Conservation (phyloP, 345 rosid species). For the Passiflora organensis region DNA sequence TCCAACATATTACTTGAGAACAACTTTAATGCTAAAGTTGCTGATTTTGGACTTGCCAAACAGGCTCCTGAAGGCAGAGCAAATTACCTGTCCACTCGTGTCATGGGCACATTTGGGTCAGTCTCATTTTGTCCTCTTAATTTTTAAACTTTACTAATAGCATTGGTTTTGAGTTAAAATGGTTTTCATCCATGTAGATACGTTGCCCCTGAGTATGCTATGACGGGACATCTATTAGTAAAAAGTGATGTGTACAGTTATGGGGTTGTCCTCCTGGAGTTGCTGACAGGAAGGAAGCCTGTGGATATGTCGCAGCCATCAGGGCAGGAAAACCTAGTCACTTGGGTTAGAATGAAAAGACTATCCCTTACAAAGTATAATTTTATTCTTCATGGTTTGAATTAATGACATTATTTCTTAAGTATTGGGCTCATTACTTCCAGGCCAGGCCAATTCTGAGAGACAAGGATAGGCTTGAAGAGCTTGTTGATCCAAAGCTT, state of each 20-base stretch:
- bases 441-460: constrained; percentile 97
- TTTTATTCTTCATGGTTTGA: neutral
- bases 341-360: constrained; percentile 64
- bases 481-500: constrained; percentile 75
- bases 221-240: constrained; percentile 97
- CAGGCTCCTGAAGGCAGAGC: constrained; percentile 99
- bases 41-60: constrained; percentile 97
- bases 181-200: constrained; percentile 45
- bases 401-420: neutral
- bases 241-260: constrained; percentile 99
- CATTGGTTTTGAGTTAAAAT: constrained; percentile 4
- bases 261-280: constrained; percentile 93
- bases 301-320: constrained; percentile 99
- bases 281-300: constrained; percentile 91
- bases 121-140: constrained; percentile 21
- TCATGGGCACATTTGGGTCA: constrained; percentile 99
- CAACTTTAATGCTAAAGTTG: constrained; percentile 92
- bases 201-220: constrained; percentile 99
- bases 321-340: constrained; percentile 95
- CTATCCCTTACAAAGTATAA: neutral
- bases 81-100: constrained; percentile 92
- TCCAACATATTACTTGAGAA: constrained; percentile 96
- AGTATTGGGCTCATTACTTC: constrained; percentile 10
- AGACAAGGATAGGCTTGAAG: constrained; percentile 87
- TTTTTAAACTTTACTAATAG: neutral